These are phyloP conservation scores for Periconia sp. DNA, from an alignment of 2,329 filamentous ascomycete species.

Conservation along the genomic window DNA sequence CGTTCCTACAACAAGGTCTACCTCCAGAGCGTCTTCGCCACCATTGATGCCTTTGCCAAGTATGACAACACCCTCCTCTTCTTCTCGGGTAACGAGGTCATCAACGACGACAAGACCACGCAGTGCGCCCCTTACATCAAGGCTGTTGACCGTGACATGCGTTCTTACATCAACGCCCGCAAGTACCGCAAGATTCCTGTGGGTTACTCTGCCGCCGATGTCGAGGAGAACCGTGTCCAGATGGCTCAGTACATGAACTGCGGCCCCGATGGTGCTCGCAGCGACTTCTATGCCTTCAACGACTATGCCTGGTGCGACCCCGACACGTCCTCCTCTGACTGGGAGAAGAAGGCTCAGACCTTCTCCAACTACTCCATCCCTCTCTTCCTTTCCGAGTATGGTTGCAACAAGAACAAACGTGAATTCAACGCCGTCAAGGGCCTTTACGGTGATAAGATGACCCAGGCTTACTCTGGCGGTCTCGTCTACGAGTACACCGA, in stretches of 20 bases:
- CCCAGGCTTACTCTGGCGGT: constrained; percentile 87
- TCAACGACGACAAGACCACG: constrained; percentile 65
- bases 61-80: constrained; percentile 87
- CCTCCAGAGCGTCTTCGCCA: constrained; percentile 83
- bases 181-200: constrained; percentile 70
- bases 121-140: constrained; percentile 68
- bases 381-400: constrained; percentile 94
- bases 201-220: constrained; percentile 83
- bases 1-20: constrained; percentile 85
- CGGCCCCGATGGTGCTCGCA: constrained; percentile 77
- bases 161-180: constrained; percentile 76
- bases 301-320: constrained; percentile 86
- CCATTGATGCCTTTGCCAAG: constrained; percentile 78
- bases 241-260: constrained; percentile 94
- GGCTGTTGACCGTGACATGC: constrained; percentile 77
- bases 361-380: constrained; percentile 85
- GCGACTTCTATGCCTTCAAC: constrained; percentile 88
- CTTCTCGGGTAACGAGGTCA: constrained; percentile 80
- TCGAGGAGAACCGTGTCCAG: constrained; percentile 80
- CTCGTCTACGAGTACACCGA: constrained; percentile 93
- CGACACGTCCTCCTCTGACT: constrained; percentile 69
- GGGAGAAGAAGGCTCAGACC: constrained; percentile 85
- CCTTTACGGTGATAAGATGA: constrained; percentile 84
- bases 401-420: constrained; percentile 81
- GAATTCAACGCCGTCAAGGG: constrained; percentile 77